Evolutionary conservation across 2,329 filamentous ascomycete genomes (phyloP).

Genomic region (Myrmaecium sp.): DNA sequence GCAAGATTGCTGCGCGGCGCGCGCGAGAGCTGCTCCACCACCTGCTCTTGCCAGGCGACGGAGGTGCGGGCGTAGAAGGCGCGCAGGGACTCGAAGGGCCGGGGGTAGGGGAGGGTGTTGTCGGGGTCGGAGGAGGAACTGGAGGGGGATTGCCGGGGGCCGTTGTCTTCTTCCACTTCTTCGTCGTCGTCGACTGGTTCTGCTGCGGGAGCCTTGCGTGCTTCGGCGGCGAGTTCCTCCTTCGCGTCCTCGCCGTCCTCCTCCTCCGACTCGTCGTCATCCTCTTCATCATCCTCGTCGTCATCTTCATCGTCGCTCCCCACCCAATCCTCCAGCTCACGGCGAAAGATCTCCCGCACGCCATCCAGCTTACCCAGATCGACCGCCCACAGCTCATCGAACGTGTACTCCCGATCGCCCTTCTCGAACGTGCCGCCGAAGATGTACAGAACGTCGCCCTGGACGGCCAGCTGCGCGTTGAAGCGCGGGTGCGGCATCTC

Average conservation of each 20-base stretch:
- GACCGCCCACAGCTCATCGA: conserved; percentile 85
- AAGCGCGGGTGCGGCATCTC: conserved; percentile 84
- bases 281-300: conserved; percentile 31
- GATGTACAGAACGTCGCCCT: conserved; percentile 83
- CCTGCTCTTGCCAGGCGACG: conserved; percentile 75
- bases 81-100: conserved; percentile 76
- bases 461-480: conserved; percentile 77
- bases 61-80: conserved; percentile 87
- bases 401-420: conserved; percentile 85
- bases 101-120: conserved; percentile 57
- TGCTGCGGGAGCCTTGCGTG: conserved; percentile 25
- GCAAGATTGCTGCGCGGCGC: too few relatives aligned
- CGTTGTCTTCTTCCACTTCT: conserved; percentile 32
- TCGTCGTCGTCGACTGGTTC: conserved; percentile 18
- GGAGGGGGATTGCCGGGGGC: too few relatives aligned
- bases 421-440: conserved; percentile 94
- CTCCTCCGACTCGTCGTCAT: conserved; percentile 20
- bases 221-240: conserved; percentile 29
- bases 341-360: conserved; percentile 76
- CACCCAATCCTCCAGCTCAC: conserved; percentile 77
- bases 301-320: conserved; percentile 27
- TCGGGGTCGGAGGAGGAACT: conserved; percentile 35
- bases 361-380: conserved; percentile 92
- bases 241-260: conserved; percentile 37
- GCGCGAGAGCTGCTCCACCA: conserved; percentile 58